Base-by-base conservation (phyloP, 2,329 filamentous ascomycete genomes). In the Fusarium longipes region DNA sequence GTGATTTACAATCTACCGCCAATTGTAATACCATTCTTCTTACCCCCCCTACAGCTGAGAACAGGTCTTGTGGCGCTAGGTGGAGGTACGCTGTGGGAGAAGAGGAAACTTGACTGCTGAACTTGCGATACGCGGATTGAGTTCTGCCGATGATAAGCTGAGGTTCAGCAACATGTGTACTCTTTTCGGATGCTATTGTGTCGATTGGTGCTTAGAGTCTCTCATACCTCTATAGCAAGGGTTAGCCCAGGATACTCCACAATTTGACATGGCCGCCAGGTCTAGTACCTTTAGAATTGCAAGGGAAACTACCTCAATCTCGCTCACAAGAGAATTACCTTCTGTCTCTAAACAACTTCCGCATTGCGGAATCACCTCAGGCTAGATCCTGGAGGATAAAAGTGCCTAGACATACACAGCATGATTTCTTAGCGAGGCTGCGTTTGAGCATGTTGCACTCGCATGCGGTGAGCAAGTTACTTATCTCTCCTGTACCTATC, bases 281-380 rank as follows among this genome's bases (percentile, higher is more conserved):
- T 32, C 29, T n/a, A 12, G 15, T 17, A 10, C 22, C 24, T 7
- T 6, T 7, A 36, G 11, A 48, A 18, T 15, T 15, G 4, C 15
- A 33, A 15, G 5, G 24, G 33, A 58, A 58, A 58, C 53, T 14
- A 17, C 25, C 56, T 35, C 56, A 58, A 49, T 57, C 22, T 25
- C 53, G 17, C 56, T 58, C 55, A 49, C 17, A 18, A 12, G 17
- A 22, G n/a, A n/a, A n/a, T n/a, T 18, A 40, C 40, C 36, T 48
- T 47, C 11, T 32, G 8, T n/a, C 39, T 40, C n/a, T 6, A 38
- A 14, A 20, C 6, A 7, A 12, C 5, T 15, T 15, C 8, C 22
- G 14, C 18, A 9, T 2, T 5, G 8, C 5, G 20, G 27, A 18
- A 27, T 11, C 30, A 25, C 11, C 5, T 12, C 9, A 8, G 15